Percentiles rank a stretch among this genome's conserved stretches.
phyloP scores from a whole-genome alignment of 192 early-diverging fungal genomes.

The Tieghemiomyces parasiticus region DNA sequence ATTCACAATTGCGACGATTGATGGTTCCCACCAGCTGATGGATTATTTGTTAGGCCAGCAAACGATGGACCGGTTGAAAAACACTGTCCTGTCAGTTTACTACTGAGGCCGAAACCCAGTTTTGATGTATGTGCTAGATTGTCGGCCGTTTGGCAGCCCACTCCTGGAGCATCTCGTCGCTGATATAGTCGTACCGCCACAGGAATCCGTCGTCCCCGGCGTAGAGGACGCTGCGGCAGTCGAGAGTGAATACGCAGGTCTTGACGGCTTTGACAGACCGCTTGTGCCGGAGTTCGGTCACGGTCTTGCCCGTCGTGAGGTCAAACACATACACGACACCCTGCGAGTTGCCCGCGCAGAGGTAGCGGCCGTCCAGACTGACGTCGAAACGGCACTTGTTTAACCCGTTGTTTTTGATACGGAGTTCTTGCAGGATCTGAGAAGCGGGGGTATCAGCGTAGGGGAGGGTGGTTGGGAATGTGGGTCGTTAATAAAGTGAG shows the following conservation, averaged over 20 bases:
- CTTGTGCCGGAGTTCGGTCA: slow-evolving; percentile 53
- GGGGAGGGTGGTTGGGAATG: neutral
- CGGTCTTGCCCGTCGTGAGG: slow-evolving; percentile 43
- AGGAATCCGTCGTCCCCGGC: slow-evolving; percentile 65
- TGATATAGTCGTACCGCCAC: slow-evolving; percentile 71
- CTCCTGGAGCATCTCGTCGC: slow-evolving; percentile 50
- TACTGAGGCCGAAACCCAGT: neutral
- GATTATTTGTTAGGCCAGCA: too few relatives aligned
- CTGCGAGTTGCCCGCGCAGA: slow-evolving; percentile 58
- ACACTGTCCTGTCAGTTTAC: neutral
- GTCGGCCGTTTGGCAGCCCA: slow-evolving; percentile 28
- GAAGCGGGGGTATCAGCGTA: neutral
- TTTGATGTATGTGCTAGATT: neutral
- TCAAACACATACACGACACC: slow-evolving; percentile 58
- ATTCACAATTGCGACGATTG: too few relatives aligned
- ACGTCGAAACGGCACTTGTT: slow-evolving; percentile 42
- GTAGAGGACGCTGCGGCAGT: slow-evolving; percentile 55
- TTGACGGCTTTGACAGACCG: slow-evolving; percentile 63
- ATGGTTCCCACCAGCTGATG: too few relatives aligned
- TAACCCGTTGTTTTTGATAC: slow-evolving; percentile 24
- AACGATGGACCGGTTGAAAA: neutral
- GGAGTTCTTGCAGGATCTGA: neutral
- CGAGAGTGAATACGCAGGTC: slow-evolving; percentile 61
- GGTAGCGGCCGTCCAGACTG: slow-evolving; percentile 52
- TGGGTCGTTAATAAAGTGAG: neutral